phyloP scores from a whole-genome alignment of 2,329 filamentous ascomycete genomes.

The Hymenoscyphus infarciens region DNA sequence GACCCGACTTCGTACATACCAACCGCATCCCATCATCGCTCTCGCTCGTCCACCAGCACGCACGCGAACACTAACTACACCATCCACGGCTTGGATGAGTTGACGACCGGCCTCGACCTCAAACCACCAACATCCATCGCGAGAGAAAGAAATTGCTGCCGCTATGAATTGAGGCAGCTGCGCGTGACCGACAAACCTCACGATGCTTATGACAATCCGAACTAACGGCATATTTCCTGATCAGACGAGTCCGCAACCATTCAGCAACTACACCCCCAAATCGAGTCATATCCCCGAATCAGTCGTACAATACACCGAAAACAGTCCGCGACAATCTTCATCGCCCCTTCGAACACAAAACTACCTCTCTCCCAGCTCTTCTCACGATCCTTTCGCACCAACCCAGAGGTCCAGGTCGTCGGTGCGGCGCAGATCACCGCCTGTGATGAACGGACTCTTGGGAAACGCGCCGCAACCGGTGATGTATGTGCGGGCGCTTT shows the following conservation, averaged over 20 bases:
- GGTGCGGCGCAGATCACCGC: conserved; percentile 29
- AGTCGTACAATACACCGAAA: conserved; percentile 16
- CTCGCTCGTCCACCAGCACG: not conserved
- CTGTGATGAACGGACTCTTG: conserved; percentile 58
- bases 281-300: conserved; percentile 18
- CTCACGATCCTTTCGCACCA: conserved; percentile 17
- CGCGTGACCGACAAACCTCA: conserved; percentile 34
- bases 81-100: conserved; percentile 1
- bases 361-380: conserved; percentile 17
- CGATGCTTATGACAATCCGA: conserved; percentile 50
- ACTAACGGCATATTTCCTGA: conserved; percentile 32
- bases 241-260: conserved; percentile 28
- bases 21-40: not conserved
- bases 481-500: conserved; percentile 92
- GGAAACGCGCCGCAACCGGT: conserved; percentile 59
- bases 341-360: conserved; percentile 18
- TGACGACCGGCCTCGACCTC: conserved; percentile 8
- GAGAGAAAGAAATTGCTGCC: conserved; percentile 16
- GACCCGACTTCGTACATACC: not conserved
- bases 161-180: conserved; percentile 25
- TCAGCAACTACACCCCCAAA: conserved; percentile 22
- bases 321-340: conserved; percentile 16
- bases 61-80: not conserved
- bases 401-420: conserved; percentile 21
- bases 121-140: conserved; percentile 2